Evolutionary conservation across 2,329 filamentous ascomycete species (phyloP).

Genomic region (Bertia moriformis): DNA sequence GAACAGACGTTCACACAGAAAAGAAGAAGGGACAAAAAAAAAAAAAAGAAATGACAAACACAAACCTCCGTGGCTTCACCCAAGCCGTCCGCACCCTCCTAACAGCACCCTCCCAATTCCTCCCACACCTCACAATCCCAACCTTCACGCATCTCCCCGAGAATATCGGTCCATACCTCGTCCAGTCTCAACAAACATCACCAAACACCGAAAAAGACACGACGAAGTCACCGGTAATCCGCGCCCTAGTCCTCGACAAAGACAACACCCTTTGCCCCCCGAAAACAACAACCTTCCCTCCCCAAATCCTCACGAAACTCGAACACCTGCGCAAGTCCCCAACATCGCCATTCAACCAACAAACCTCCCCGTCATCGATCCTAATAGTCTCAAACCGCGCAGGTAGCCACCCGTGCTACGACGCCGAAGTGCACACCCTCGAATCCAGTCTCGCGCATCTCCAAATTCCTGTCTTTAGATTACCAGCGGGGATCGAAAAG

Average conservation of each 20-base stretch:
- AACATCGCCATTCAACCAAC: not conserved
- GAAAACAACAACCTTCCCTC: not conserved
- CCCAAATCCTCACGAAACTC: not conserved
- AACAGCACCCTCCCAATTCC: not conserved
- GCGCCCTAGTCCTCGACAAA: constrained; percentile 1
- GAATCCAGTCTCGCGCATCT: not conserved
- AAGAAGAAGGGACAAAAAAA: not conserved
- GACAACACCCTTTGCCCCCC: constrained; percentile 1
- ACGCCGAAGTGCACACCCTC: not conserved
- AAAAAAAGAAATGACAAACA: not conserved
- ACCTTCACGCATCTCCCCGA: constrained; percentile 1
- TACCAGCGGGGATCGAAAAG: not conserved
- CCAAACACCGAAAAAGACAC: not conserved
- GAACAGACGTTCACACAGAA: too few species aligned
- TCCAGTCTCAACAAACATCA: too few species aligned
- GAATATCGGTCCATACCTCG: not conserved
- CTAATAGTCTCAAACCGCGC: constrained; percentile 1
- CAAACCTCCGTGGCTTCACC: constrained; percentile 1
- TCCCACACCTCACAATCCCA: constrained; percentile 1
- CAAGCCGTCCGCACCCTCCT: not conserved
- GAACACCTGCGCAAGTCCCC: not conserved
- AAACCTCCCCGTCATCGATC: not conserved
- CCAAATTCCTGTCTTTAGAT: not conserved
- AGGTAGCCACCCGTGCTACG: not conserved
- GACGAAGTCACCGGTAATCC: not conserved